Base-by-base conservation (phyloP, 768 basidiomycete genomes). In the Rossbeevera mucosa region DNA sequence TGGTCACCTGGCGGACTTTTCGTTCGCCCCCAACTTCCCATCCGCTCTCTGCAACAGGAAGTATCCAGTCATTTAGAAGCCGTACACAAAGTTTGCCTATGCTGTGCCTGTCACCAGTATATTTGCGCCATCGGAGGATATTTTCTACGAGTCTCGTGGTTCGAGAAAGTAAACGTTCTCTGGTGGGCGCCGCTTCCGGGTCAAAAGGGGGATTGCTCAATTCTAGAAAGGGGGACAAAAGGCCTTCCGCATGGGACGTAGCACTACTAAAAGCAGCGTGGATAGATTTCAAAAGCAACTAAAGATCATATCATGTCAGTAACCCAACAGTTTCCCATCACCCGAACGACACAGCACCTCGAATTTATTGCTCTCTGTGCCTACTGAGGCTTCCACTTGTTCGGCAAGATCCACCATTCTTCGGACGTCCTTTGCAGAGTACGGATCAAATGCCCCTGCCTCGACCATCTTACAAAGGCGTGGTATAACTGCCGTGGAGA, bases 1-100 rank as follows among this genome's bases (percentile, higher is more conserved):
- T 36, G 65, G 72, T 57, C 55, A 90, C 90, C 79, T 80, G 81
- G 25, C 70, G 73, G 51, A 80, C 72, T 53, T 80, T 70, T 33
- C 81, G 81, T 66, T 85, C 78, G 2, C 91, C 91, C 11, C 94
- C 92, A 31, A 90, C 86, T 40, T 91, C 90, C 94, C 93, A 96
- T 8, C 87, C 88, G 51, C 76, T 78, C 54, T 82, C 77, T 5
- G 91, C 85, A 26, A 89, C 74, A 5, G 79, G 81, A 46, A 86
- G 61, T 40, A 94, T 76, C 55, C 77, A 78, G 18, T 77, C 72
- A 20, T 78, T 78, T 8, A 89, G 74, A 14, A 93, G 67, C 56
- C 74, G 76, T 13, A 70, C 75, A 20, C 80, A 75, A 42, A 89
- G 70, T 44, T 74, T 67, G 7, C 76, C 80, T n/a, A 82, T 61